Conservation (phyloP, 2,329 filamentous ascomycete genomes). For the Aspergillus ochraceus region DNA sequence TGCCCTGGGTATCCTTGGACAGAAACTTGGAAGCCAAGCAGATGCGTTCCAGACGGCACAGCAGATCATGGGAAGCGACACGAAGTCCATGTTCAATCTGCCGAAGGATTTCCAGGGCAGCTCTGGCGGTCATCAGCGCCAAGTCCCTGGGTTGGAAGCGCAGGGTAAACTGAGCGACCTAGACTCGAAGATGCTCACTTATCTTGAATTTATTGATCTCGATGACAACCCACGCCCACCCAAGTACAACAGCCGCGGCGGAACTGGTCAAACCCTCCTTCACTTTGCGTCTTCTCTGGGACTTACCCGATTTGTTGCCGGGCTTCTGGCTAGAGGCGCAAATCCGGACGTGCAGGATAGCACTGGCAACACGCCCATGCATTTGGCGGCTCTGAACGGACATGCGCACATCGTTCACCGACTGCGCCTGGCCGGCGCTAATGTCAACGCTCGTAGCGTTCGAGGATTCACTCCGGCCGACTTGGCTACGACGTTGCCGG, state of each 20-base stretch:
- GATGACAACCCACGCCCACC: constrained; percentile 70
- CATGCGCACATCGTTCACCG: constrained; percentile 74
- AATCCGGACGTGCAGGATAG: constrained; percentile 73
- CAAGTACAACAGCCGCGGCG: constrained; percentile 63
- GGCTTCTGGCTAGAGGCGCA: constrained; percentile 74
- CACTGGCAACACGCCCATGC: constrained; percentile 78
- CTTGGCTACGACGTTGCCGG: constrained; percentile 65
- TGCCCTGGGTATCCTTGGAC: constrained; percentile 46
- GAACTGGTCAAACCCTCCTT: constrained; percentile 76
- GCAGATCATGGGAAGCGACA: constrained; percentile 48
- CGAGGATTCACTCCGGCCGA: constrained; percentile 71
- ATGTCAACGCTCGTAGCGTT: constrained; percentile 68
- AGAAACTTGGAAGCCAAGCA: constrained; percentile 47
- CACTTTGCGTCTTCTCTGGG: constrained; percentile 76
- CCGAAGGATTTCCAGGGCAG: constrained; percentile 45
- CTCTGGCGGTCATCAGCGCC: constrained; percentile 46
- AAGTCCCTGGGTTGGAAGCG: constrained; percentile 44
- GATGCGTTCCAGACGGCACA: constrained; percentile 51
- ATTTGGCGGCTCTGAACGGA: constrained; percentile 75
- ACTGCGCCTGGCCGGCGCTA: constrained; percentile 71
- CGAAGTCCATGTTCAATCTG: constrained; percentile 50
- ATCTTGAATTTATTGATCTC: constrained; percentile 76
- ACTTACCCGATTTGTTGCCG: constrained; percentile 72
- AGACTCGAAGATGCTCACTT: constrained; percentile 68
- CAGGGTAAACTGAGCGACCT: constrained; percentile 53